Evolutionary conservation across 75 land plant species (phyloP), one percentile per base, ranked within the genome.

Genomic region (Gnetum montanum): DNA sequence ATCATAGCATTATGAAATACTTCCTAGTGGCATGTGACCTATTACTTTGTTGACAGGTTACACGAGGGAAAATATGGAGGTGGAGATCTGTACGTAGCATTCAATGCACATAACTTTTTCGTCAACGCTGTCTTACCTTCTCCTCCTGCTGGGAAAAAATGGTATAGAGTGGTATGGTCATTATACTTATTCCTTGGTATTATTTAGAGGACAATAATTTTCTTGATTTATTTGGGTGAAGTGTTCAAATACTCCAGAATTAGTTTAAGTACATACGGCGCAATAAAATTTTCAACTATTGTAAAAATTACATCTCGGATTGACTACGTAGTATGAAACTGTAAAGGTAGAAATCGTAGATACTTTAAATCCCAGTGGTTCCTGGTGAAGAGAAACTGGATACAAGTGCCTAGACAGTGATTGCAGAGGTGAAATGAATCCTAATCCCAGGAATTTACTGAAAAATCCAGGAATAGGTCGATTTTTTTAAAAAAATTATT

Each of bases 151-250:
- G 75, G 77, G 4, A 86, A 62, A 61, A 51, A 49, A 0, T 85
- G 98, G 98, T 77, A 63, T 33, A 71, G 96, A 30, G 77, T 94
- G 86, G 98, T 88, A 75, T 67, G 76, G 41, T 60, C n/a, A 38
- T 26, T 54, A 43, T 3, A 8, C 30, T 43, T 67, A 12, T 49
- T 10, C 50, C 11, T 62, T 12, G 22, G 19, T 27, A 27, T 54
- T 18, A 43, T 13, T 34, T 37, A 40, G 27, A 31, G 22, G 8
- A 31, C 34, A 2, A 36, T 60, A n/a, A 34, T 30, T 37, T 29
- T 63, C 31, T 44, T 6, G 3, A 24, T 60, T n/a, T 41, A 1
- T 22, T 15, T 54, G 27, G 40, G 26, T 37, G 5, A n/a, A 3
- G 60, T 49, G 8, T 44, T 20, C 43, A 0, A 43, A 65, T 0